Evolutionary conservation across 805 yeast species (phyloP).

Genomic region (Wickerhamomyces bovis): DNA sequence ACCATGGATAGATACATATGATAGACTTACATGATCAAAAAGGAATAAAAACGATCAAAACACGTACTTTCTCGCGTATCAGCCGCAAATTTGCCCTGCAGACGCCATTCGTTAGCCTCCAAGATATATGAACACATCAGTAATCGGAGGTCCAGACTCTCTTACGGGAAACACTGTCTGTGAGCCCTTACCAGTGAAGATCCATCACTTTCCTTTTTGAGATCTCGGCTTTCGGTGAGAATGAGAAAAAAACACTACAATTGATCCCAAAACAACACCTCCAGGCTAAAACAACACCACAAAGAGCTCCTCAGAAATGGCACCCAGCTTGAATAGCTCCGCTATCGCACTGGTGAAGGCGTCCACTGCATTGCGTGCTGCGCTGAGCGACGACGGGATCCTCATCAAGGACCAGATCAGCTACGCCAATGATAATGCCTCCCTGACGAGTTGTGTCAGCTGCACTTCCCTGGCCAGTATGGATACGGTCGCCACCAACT

Average conservation of each 20-base stretch:
- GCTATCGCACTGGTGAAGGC: not conserved
- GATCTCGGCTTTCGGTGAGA: not conserved
- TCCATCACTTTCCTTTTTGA: not conserved
- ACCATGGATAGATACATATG: not conserved
- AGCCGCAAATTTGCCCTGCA: not conserved
- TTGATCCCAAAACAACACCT: not conserved
- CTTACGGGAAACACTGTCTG: too few species aligned
- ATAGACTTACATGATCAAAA: not conserved
- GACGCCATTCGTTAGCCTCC: too few species aligned
- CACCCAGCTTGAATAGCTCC: not conserved
- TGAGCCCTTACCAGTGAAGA: too few species aligned
- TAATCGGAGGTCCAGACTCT: too few species aligned
- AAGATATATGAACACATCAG: too few species aligned
- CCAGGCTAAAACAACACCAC: not conserved
- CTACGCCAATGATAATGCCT: conserved; percentile 8
- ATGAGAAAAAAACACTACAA: not conserved
- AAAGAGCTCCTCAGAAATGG: not conserved
- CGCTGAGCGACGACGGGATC: conserved; percentile 30
- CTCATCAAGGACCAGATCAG: conserved; percentile 26
- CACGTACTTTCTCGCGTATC: not conserved
- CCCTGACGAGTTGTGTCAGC: conserved; percentile 10
- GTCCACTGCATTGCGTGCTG: conserved; percentile 18
- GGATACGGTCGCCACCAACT: conserved; percentile 1
- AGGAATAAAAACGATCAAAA: too few species aligned
- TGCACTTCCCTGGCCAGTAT: conserved; percentile 4